Base-by-base conservation (phyloP, 306 rosid species). In the Pterocarpus santalinus region DNA sequence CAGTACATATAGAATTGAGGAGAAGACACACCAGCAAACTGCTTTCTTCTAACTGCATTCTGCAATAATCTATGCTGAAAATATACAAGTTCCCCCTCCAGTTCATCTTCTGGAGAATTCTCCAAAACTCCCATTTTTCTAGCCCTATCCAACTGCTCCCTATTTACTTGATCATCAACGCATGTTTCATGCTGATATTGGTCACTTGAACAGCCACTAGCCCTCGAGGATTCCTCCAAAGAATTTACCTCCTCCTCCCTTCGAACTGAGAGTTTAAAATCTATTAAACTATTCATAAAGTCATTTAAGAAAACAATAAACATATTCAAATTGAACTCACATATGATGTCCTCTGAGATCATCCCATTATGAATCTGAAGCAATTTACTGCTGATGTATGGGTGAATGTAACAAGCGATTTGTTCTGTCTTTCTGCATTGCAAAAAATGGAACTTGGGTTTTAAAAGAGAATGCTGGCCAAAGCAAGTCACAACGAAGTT, bases 21-120 rank as follows among this genome's bases (percentile, higher is more conserved):
- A 2, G 41, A 65, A 60, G 47, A 80, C 85, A 75, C 77, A 92
- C 99, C 98, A 78, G 88, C 83, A 75, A 82, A 82, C 77, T 62
- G 83, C 87, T 91, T 88, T 78, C 88, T 92, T 60, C 89, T 78
- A 79, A 72, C 88, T 64, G 91, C 87, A 86, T 87, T 89, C 76
- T 79, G 87, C 66, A 93, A 90, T 73, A 96, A 83, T 81, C 87
- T 92, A 70, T 86, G 75, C 84, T 96, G 99, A 73, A 84, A 88
- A 90, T 90, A 90, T 75, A 96, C 53, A 75, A 96, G 86, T 65
- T 96, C 97, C 74, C 97, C 94, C 80, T 96, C 99, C 85, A 96
- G 76, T 85, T 96, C 99, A 85, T 93, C 98, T 79, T 87, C 87
- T 0, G 97, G 95, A 75, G 87, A 84, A 77, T 75, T 73, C 74